These are phyloP conservation scores for Pythium brachiatum DNA, from an alignment of 352 stramenopile genomes.

Conservation along the genomic window DNA sequence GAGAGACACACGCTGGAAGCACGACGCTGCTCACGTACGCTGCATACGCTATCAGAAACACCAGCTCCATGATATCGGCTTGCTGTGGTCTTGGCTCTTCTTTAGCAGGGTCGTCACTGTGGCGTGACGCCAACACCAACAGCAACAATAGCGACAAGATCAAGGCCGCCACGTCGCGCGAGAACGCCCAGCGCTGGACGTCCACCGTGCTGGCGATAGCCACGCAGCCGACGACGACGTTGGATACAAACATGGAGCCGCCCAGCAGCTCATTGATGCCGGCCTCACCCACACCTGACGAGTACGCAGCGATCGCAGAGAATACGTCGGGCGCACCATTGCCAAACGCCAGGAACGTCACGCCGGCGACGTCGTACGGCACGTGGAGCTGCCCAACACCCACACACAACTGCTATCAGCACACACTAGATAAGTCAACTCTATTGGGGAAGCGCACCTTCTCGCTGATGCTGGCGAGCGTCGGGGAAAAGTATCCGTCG, in stretches of 20 bases:
- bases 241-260: slow-evolving; percentile 95
- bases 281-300: slow-evolving; percentile 59
- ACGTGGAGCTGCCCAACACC: slow-evolving; percentile 51
- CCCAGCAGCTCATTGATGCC: slow-evolving; percentile 94
- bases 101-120: neutral
- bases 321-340: slow-evolving; percentile 98
- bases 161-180: slow-evolving; percentile 56
- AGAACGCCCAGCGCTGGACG: slow-evolving; percentile 66
- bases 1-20: slow-evolving; percentile 45
- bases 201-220: slow-evolving; percentile 69
- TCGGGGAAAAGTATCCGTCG: slow-evolving; percentile 97
- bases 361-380: slow-evolving; percentile 92
- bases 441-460: slow-evolving; percentile 45
- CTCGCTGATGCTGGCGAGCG: slow-evolving; percentile 94
- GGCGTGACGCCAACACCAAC: slow-evolving; percentile 28
- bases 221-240: slow-evolving; percentile 88
- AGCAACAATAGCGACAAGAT: slow-evolving; percentile 49
- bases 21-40: slow-evolving; percentile 64
- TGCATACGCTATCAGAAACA: slow-evolving; percentile 51
- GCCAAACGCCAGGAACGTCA: slow-evolving; percentile 97
- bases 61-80: slow-evolving; percentile 31
- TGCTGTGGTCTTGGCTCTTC: neutral
- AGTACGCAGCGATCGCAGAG: slow-evolving; percentile 86
- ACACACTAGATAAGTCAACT: neutral
- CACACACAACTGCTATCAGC: neutral